Conservation (phyloP, 371 early-diverging fungal species). For the Smittium mucronatum region DNA sequence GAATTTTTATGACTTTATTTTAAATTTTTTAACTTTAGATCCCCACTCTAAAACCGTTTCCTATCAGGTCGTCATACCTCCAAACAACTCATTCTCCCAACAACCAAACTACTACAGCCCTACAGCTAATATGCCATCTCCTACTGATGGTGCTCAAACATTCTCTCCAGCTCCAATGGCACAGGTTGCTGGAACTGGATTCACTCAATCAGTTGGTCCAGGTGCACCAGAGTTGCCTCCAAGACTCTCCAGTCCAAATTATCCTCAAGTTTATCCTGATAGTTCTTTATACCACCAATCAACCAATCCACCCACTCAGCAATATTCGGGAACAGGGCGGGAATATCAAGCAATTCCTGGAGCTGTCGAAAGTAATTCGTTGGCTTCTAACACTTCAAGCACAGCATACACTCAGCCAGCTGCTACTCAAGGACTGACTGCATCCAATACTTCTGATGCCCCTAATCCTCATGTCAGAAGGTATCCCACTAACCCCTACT, state of each 20-base stretch:
- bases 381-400: neutral
- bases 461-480: neutral
- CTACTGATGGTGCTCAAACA: neutral
- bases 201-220: neutral
- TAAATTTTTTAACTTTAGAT: neutral
- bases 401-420: neutral
- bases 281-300: neutral
- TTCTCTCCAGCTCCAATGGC: neutral
- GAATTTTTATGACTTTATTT: neutral
- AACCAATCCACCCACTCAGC: neutral
- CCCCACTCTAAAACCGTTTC: neutral
- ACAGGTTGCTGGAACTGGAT: too few species aligned
- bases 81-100: neutral
- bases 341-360: neutral
- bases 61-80: neutral
- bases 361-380: neutral
- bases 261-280: neutral
- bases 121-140: neutral
- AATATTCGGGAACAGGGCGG: neutral
- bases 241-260: neutral
- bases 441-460: neutral
- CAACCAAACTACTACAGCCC: neutral
- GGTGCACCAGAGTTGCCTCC: neutral
- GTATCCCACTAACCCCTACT: neutral
- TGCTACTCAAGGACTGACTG: neutral